These are phyloP conservation scores for Pseudisothecium myosuroides DNA, from an alignment of 225 moss, liverwort and hornwort genomes.

Conservation along the genomic window DNA sequence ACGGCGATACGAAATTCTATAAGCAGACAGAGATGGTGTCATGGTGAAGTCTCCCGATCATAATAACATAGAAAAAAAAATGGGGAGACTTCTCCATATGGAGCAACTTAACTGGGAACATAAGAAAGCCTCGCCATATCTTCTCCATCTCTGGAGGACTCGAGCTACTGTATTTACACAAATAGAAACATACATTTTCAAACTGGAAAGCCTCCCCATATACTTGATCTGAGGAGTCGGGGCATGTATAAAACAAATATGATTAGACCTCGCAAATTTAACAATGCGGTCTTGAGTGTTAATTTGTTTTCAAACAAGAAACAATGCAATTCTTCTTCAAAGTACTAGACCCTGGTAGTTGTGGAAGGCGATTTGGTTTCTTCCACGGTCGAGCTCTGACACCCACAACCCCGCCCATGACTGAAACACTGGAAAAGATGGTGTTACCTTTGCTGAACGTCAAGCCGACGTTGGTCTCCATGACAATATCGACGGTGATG, in stretches of 20 bases:
- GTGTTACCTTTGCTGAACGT: constrained; percentile 67
- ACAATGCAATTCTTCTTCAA: neutral
- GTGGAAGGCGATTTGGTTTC: neutral
- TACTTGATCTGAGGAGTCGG: too few relatives aligned
- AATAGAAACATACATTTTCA: neutral
- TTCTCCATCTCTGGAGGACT: neutral
- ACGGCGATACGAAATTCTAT: neutral
- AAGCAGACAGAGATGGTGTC: neutral
- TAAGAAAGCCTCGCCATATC: neutral
- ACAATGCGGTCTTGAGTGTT: neutral
- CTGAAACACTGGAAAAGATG: neutral
- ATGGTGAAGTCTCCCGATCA: too few relatives aligned
- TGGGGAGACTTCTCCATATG: too few relatives aligned
- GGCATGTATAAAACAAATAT: too few relatives aligned
- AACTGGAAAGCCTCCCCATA: neutral
- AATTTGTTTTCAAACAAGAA: neutral
- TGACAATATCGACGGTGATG: constrained; percentile 66
- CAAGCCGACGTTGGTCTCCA: constrained; percentile 68
- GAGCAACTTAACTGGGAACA: too few relatives aligned
- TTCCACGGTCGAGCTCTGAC: neutral
- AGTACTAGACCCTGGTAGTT: too few relatives aligned
- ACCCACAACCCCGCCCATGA: neutral
- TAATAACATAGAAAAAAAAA: neutral
- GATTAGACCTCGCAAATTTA: neutral
- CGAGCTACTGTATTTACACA: neutral